Percentiles rank a stretch among this genome's conserved stretches.
phyloP scores from a whole-genome alignment of 306 rosid genomes.

The Castanospermum australe region DNA sequence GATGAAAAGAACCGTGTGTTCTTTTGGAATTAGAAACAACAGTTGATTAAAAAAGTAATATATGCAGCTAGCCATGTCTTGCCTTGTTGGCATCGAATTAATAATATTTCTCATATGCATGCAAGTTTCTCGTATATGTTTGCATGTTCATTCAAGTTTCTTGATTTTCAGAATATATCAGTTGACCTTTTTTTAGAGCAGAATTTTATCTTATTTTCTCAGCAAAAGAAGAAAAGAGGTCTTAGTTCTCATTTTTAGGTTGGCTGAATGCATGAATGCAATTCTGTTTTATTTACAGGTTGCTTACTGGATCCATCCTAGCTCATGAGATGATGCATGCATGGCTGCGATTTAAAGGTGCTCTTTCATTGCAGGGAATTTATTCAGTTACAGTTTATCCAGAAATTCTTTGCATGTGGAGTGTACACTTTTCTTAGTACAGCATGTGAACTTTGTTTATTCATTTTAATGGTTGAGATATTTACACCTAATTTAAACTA shows the following conservation, averaged over 20 bases:
- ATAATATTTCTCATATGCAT: neutral
- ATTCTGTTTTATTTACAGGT: conserved; percentile 42
- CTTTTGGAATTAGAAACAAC: neutral
- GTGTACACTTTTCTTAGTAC: conserved; percentile 12
- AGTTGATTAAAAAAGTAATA: conserved; percentile 7
- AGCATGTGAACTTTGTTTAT: neutral
- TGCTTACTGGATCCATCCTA: conserved; percentile 71
- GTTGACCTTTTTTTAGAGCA: no score
- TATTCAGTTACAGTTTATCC: conserved; percentile 8
- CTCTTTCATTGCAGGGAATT: neutral
- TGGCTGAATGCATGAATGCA: conserved; percentile 46
- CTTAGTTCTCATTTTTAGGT: neutral
- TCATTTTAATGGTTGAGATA: conserved; percentile 2
- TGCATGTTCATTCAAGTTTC: neutral
- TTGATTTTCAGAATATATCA: neutral
- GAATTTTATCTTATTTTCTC: neutral
- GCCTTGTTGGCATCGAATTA: neutral
- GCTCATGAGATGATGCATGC: conserved; percentile 93
- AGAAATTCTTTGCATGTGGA: neutral
- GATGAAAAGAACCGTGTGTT: neutral
- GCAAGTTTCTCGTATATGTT: neutral
- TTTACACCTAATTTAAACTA: neutral
- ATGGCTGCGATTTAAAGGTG: conserved; percentile 73
- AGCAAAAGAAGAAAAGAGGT: neutral
- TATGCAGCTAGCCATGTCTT: neutral